These are phyloP conservation scores for Triticum urartu DNA, from an alignment of 176 grass and related monocot species.

Conservation along the genomic window DNA sequence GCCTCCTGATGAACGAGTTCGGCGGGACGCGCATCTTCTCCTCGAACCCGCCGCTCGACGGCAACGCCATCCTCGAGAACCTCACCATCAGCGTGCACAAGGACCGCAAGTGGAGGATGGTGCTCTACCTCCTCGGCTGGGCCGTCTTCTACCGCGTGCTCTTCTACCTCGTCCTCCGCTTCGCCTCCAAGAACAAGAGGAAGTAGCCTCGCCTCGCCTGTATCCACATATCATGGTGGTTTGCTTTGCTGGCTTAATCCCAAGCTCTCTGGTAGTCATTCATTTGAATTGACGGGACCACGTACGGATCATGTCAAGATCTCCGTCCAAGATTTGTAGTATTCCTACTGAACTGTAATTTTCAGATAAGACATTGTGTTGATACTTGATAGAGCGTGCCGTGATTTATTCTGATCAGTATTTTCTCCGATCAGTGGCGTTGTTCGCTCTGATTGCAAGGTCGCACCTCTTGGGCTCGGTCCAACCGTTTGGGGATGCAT, in stretches of 20 bases:
- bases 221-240: too few relatives aligned
- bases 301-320: background rate
- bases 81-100: constrained; percentile 38
- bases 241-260: too few relatives aligned
- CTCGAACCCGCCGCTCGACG: background rate
- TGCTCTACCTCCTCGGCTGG: constrained; percentile 60
- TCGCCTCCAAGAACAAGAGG: constrained; percentile 70
- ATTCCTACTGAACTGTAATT: background rate
- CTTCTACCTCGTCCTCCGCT: constrained; percentile 68
- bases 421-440: background rate
- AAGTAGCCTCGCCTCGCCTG: background rate
- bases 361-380: background rate
- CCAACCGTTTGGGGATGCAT: background rate
- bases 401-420: background rate
- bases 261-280: background rate
- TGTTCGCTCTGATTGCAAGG: background rate
- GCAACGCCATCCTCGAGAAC: constrained; percentile 47
- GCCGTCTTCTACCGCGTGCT: constrained; percentile 60
- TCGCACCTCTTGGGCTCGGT: background rate
- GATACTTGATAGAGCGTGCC: background rate
- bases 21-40: background rate
- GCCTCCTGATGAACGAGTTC: constrained; percentile 72
- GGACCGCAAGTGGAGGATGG: constrained; percentile 60
- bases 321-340: background rate
- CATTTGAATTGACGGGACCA: background rate